These are phyloP conservation scores for Kandelia obovata DNA, from an alignment of 345 rosid species.

Conservation along the genomic window DNA sequence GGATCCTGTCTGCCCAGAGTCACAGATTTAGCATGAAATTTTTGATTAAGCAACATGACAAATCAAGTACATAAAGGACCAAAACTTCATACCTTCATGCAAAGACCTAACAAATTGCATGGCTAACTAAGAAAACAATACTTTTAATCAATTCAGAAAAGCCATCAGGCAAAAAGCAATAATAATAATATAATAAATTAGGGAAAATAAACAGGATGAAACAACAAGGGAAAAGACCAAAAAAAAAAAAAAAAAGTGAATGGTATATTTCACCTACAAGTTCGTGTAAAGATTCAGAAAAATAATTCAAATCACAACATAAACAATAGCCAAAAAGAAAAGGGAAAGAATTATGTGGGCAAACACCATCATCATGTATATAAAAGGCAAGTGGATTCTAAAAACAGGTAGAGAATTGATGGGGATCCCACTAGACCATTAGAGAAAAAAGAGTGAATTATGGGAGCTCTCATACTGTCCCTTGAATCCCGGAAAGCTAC, in stretches of 20 bases:
- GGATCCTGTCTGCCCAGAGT: too few relatives aligned
- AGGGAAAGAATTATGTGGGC: not conserved
- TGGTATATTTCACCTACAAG: too few relatives aligned
- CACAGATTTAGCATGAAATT: too few relatives aligned
- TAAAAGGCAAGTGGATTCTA: not conserved
- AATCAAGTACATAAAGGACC: not conserved
- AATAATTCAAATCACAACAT: not conserved
- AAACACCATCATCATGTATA: not conserved
- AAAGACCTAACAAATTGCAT: constrained; percentile 7
- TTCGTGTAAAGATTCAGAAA: not conserved
- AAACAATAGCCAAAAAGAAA: not conserved
- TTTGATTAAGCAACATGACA: not conserved
- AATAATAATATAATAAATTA: constrained; percentile 3
- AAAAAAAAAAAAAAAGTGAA: too few relatives aligned
- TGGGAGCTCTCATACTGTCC: constrained; percentile 24
- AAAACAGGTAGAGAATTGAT: constrained; percentile 8
- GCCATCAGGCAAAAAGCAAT: not conserved
- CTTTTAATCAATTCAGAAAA: not conserved
- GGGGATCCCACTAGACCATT: constrained; percentile 21
- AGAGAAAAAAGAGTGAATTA: constrained; percentile 10
- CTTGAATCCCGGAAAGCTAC: constrained; percentile 28
- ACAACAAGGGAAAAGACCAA: not conserved
- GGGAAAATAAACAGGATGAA: not conserved
- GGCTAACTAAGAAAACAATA: not conserved
- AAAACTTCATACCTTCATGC: constrained; percentile 3